Percentiles rank a stretch among this genome's conserved stretches.
Evolutionary conservation across 2,329 filamentous ascomycete species (phyloP).

Genomic region (Colletotrichum sp.): DNA sequence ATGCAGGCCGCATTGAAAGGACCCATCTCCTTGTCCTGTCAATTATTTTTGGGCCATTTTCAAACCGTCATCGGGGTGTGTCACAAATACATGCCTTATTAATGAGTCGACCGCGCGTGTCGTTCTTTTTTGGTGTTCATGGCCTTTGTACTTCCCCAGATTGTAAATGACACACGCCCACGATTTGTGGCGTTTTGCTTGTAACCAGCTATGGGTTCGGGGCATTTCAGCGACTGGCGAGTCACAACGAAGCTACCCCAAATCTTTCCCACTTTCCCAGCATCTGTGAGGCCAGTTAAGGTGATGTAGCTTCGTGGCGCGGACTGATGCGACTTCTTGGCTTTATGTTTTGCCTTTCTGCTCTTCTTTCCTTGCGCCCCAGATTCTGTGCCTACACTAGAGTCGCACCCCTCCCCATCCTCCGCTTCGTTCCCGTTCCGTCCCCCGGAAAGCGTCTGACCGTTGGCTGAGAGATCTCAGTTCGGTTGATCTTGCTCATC

Average conservation of each 20-base stretch:
- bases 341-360: neutral
- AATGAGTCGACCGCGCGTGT: neutral
- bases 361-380: neutral
- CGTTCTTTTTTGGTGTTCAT: neutral
- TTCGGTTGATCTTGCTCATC: conserved; percentile 8
- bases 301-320: neutral
- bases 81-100: neutral
- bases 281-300: neutral
- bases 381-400: neutral
- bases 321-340: conserved; percentile 4
- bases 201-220: neutral
- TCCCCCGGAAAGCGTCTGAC: conserved; percentile 8
- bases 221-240: neutral
- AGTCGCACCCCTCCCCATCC: neutral
- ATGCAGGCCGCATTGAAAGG: conserved; percentile 5
- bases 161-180: neutral
- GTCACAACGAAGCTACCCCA: conserved; percentile 1
- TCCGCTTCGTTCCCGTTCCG: neutral
- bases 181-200: neutral
- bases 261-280: neutral
- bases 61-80: neutral
- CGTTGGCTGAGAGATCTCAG: conserved; percentile 9
- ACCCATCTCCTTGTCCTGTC: neutral
- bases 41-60: neutral
- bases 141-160: neutral